phyloP scores from a whole-genome alignment of 148 eudicot genomes.

The Fagopyrum esculentum region DNA sequence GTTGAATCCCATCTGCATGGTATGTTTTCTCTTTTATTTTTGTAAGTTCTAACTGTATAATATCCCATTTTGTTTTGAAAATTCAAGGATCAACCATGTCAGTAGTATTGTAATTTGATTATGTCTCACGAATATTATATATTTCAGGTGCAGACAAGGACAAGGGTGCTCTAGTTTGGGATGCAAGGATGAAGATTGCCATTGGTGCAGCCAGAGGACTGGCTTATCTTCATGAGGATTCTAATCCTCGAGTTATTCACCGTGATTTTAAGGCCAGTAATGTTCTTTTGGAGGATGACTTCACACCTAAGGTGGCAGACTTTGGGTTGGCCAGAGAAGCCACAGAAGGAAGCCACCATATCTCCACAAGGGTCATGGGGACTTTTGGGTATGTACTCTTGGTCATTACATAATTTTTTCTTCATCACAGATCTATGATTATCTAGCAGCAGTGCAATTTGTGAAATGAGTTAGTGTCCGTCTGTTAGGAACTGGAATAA shows the following conservation, averaged over 20 bases:
- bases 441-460: not conserved
- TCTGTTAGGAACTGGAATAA: too few species aligned
- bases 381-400: slow-evolving; percentile 76
- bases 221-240: slow-evolving; percentile 98
- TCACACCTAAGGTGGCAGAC: slow-evolving; percentile 94
- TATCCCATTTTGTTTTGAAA: not conserved
- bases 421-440: not conserved
- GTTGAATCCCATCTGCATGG: slow-evolving; percentile 99
- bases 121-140: not conserved
- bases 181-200: slow-evolving; percentile 92
- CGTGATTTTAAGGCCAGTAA: slow-evolving; percentile 96
- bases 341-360: slow-evolving; percentile 90
- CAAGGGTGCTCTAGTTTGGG: slow-evolving; percentile 84
- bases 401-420: not conserved
- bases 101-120: not conserved
- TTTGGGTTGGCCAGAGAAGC: slow-evolving; percentile 99
- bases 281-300: slow-evolving; percentile 86
- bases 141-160: slow-evolving; percentile 57
- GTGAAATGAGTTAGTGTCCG: not conserved
- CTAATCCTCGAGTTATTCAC: slow-evolving; percentile 98
- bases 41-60: not conserved
- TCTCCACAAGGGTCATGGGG: slow-evolving; percentile 99
- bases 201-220: slow-evolving; percentile 98
- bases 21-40: slow-evolving; percentile 19
- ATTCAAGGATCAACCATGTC: not conserved